Conservation (phyloP, 805 yeast genomes). For the Suhomyces xylopsoci region DNA sequence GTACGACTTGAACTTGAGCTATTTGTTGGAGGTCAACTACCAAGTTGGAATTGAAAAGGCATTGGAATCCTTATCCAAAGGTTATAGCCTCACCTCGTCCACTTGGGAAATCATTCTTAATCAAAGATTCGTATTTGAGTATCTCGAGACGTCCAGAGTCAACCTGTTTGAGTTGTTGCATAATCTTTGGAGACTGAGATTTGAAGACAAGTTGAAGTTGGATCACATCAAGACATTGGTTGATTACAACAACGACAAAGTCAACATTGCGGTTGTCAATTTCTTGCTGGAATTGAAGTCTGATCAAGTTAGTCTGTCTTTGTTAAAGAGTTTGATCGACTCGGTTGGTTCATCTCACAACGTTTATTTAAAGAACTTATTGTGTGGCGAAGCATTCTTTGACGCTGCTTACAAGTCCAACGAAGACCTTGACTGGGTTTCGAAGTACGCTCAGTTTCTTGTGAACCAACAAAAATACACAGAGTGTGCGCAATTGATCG, state of each 20-base stretch:
- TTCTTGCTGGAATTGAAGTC: slow-evolving; percentile 8
- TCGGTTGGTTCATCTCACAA: slow-evolving; percentile 15
- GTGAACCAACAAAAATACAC: background rate
- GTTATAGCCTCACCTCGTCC: slow-evolving; percentile 25
- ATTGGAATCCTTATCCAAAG: slow-evolving; percentile 25
- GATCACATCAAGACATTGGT: slow-evolving; percentile 16
- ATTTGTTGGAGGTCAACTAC: slow-evolving; percentile 26
- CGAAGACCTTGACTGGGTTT: slow-evolving; percentile 17
- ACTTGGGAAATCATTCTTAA: slow-evolving; percentile 35
- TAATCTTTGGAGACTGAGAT: slow-evolving; percentile 20
- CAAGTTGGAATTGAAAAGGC: slow-evolving; percentile 25
- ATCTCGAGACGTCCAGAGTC: slow-evolving; percentile 18
- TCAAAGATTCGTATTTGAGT: slow-evolving; percentile 21
- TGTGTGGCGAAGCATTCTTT: slow-evolving; percentile 10
- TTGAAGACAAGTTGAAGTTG: slow-evolving; percentile 8
- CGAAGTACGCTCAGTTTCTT: slow-evolving; percentile 13
- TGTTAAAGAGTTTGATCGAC: slow-evolving; percentile 3
- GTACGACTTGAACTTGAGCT: slow-evolving; percentile 23
- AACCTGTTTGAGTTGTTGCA: slow-evolving; percentile 17
- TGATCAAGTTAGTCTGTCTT: background rate
- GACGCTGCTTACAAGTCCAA: slow-evolving; percentile 9
- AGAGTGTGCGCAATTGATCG: slow-evolving; percentile 7
- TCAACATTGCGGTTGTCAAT: slow-evolving; percentile 21
- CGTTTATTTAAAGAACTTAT: slow-evolving; percentile 15
- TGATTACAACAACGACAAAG: slow-evolving; percentile 21